These are phyloP conservation scores for Cytospora mali DNA, from an alignment of 2,329 filamentous ascomycete genomes.

Conservation along the genomic window DNA sequence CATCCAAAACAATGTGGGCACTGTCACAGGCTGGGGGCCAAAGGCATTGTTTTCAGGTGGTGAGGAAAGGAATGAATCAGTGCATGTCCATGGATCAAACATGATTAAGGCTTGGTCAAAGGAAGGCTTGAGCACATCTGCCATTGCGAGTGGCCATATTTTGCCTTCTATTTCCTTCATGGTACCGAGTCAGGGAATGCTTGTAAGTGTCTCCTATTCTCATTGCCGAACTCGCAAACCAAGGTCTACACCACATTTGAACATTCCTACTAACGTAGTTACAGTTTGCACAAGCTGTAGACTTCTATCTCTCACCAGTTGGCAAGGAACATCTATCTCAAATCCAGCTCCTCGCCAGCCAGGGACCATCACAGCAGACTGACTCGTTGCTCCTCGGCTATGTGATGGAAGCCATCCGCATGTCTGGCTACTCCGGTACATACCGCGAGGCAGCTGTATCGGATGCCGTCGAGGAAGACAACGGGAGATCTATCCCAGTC, in stretches of 20 bases:
- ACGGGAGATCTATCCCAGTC: constrained; percentile 54
- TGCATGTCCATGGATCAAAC: constrained; percentile 66
- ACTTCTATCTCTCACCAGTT: constrained; percentile 68
- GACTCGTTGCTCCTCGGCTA: constrained; percentile 70
- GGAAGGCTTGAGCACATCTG: constrained; percentile 61
- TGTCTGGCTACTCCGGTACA: constrained; percentile 64
- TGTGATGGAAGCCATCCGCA: constrained; percentile 70
- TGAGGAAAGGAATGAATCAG: constrained; percentile 51
- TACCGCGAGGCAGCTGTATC: constrained; percentile 57
- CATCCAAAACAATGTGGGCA: constrained; percentile 67
- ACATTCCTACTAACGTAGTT: neutral
- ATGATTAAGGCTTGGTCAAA: constrained; percentile 68
- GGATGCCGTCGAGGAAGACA: constrained; percentile 53
- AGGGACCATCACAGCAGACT: constrained; percentile 56
- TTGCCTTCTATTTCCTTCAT: constrained; percentile 68
- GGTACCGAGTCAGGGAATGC: constrained; percentile 71
- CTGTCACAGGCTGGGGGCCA: constrained; percentile 48
- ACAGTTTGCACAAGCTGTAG: constrained; percentile 71
- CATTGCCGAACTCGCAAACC: neutral
- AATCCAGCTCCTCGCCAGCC: constrained; percentile 61
- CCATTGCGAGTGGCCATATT: constrained; percentile 73
- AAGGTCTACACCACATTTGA: constrained; percentile 28
- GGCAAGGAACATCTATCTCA: constrained; percentile 59
- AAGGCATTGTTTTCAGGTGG: constrained; percentile 58
- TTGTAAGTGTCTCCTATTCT: constrained; percentile 47